Conservation (phyloP, 495 filamentous ascomycete species). For the Penicillium egyptiacum region DNA sequence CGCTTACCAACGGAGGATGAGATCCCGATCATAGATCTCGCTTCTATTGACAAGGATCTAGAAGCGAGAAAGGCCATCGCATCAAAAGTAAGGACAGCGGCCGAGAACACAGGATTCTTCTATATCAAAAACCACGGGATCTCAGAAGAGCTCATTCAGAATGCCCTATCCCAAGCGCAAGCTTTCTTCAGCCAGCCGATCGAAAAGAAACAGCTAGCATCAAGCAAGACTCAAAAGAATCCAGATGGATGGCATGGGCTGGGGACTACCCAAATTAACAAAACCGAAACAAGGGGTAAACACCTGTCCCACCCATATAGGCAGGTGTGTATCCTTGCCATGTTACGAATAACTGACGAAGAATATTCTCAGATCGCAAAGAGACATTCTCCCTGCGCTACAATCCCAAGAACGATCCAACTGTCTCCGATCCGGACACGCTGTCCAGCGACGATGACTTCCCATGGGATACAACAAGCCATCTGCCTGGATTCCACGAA, state of each 20-base stretch:
- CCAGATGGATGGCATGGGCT: slow-evolving; percentile 35
- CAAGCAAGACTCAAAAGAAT: slow-evolving; percentile 22
- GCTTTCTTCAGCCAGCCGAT: slow-evolving; percentile 48
- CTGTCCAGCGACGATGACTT: slow-evolving; percentile 43
- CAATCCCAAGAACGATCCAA: slow-evolving; percentile 46
- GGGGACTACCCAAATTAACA: slow-evolving; percentile 31
- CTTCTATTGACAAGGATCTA: slow-evolving; percentile 38
- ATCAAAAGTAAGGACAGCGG: slow-evolving; percentile 40
- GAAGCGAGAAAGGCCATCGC: slow-evolving; percentile 42
- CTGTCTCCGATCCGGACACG: slow-evolving; percentile 31
- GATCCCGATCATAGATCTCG: slow-evolving; percentile 56
- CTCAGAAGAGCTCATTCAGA: slow-evolving; percentile 41
- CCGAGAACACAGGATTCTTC: slow-evolving; percentile 54
- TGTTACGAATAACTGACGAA: slow-evolving; percentile 3
- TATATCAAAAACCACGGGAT: slow-evolving; percentile 58
- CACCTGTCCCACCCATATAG: neutral
- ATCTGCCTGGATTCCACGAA: slow-evolving; percentile 50
- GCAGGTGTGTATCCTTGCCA: neutral
- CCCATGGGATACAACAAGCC: slow-evolving; percentile 48
- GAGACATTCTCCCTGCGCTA: slow-evolving; percentile 50
- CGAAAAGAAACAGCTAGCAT: slow-evolving; percentile 40
- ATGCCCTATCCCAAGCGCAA: slow-evolving; percentile 35
- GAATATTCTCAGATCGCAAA: slow-evolving; percentile 26
- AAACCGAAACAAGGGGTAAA: slow-evolving; percentile 29
- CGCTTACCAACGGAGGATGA: slow-evolving; percentile 44